Conservation (phyloP, 306 rosid genomes). For the peach (Prunus persica) region Prunus_persica_NCBIv2 NC_034011.1:23724001-23724500, state of each 20-base stretch:
- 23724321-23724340: conserved; percentile 12
- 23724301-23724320: not conserved
- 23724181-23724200: not conserved
- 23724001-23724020: conserved; percentile 31
- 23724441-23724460: not conserved
- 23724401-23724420: conserved; percentile 18
- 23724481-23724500: conserved; percentile 53
- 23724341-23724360: conserved; percentile 20
- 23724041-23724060: not conserved
- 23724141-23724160: conserved; percentile 11
- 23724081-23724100: conserved; percentile 37
- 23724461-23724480: conserved; percentile 38
- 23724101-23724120: conserved; percentile 49
- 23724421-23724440: not conserved
- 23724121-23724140: conserved; percentile 38
- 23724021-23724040: not conserved
- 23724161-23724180: not conserved
- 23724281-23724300: conserved; percentile 7
- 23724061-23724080: conserved; percentile 28
- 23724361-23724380: conserved; percentile 18
- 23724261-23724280: conserved; percentile 13
- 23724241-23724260: conserved; percentile 8
- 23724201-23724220: not conserved
- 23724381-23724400: conserved; percentile 26
- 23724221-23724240: not conserved